phyloP scores from a whole-genome alignment of 805 yeast species.

The Monosporozyma yasuniensis region DNA sequence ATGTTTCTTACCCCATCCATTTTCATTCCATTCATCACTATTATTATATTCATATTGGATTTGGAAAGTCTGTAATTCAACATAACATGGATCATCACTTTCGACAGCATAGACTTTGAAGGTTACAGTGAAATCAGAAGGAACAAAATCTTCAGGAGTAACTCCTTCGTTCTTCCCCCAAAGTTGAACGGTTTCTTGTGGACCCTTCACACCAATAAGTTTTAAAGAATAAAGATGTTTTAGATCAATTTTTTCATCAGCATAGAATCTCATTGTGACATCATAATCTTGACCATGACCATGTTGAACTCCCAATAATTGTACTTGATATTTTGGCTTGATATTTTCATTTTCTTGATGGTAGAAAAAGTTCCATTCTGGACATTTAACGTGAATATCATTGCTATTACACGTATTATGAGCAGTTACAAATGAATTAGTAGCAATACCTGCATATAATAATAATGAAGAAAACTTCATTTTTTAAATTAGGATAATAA shows the following conservation, averaged over 20 bases:
- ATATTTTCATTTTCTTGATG: neutral
- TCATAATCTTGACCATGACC: neutral
- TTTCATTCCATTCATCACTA: constrained; percentile 6
- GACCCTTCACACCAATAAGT: constrained; percentile 12
- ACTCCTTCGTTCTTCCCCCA: constrained; percentile 13
- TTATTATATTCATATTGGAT: constrained; percentile 14
- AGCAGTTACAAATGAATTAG: neutral
- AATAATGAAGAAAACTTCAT: neutral
- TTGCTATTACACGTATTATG: neutral
- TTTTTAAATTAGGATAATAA: too few species aligned
- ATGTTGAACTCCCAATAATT: neutral
- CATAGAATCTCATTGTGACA: constrained; percentile 7
- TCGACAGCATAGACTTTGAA: constrained; percentile 10
- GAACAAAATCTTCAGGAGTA: constrained; percentile 6
- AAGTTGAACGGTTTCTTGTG: constrained; percentile 9
- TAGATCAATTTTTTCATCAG: constrained; percentile 9
- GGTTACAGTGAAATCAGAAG: constrained; percentile 15
- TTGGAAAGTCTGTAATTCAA: constrained; percentile 18
- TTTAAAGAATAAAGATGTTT: constrained; percentile 12
- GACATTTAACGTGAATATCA: neutral
- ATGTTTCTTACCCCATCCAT: constrained; percentile 12
- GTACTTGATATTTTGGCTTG: neutral
- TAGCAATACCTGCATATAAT: neutral
- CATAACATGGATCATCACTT: constrained; percentile 1
- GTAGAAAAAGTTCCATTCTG: neutral